phyloP scores from a whole-genome alignment of 371 early-diverging fungal species.

The Conidiobolus incongruus region DNA sequence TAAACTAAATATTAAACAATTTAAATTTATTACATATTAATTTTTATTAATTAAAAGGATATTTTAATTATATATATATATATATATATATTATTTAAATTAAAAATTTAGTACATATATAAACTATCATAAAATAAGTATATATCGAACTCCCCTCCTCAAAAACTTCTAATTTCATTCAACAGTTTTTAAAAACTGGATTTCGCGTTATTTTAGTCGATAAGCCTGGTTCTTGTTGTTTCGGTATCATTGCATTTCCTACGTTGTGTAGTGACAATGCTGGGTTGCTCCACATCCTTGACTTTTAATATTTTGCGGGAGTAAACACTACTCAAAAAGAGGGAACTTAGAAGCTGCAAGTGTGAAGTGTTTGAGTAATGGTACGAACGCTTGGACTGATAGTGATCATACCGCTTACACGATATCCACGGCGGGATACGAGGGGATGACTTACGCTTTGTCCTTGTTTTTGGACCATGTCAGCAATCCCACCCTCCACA shows the following conservation, averaged over 20 bases:
- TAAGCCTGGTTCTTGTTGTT: slow-evolving; percentile 24
- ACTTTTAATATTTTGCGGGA: slow-evolving; percentile 62
- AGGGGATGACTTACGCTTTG: slow-evolving; percentile 22
- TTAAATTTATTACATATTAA: too few relatives aligned
- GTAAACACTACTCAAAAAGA: slow-evolving; percentile 24
- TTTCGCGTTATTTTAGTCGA: slow-evolving; percentile 22
- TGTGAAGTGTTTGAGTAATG: slow-evolving; percentile 33
- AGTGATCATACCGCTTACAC: slow-evolving; percentile 50
- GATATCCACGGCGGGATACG: slow-evolving; percentile 30
- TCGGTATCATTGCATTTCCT: slow-evolving; percentile 37
- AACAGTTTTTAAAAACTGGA: too few relatives aligned
- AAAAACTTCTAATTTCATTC: too few relatives aligned
- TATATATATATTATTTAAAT: too few relatives aligned
- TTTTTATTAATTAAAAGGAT: too few relatives aligned
- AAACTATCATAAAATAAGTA: too few relatives aligned
- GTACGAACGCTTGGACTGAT: slow-evolving; percentile 43
- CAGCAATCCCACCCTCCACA: slow-evolving; percentile 33
- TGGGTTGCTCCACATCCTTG: slow-evolving; percentile 59
- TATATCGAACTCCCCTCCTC: too few relatives aligned
- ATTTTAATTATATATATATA: too few relatives aligned
- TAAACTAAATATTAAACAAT: too few relatives aligned
- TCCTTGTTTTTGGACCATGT: slow-evolving; percentile 56
- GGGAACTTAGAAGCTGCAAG: slow-evolving; percentile 55
- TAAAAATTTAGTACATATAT: too few relatives aligned
- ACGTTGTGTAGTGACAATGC: slow-evolving; percentile 27